A percentile compares a stretch with the other conserved stretches of the same genome.
phyloP scores from a whole-genome alignment of 148 eudicot species.

The Silene conica region DNA sequence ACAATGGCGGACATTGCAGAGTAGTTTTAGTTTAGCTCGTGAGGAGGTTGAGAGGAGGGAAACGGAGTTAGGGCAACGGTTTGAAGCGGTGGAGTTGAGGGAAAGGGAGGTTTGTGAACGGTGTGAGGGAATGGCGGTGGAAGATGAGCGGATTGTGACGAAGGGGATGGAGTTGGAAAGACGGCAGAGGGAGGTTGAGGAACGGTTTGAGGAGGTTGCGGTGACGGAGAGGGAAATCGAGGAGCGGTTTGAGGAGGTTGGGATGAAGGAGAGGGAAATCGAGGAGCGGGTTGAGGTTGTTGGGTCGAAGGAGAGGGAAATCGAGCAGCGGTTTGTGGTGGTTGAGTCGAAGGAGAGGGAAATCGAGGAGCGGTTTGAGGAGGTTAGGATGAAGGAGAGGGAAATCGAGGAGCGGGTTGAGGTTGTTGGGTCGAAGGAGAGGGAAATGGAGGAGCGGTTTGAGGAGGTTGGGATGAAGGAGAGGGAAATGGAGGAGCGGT shows the following conservation, averaged over 20 bases:
- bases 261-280: neutral
- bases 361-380: too few species aligned
- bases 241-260: neutral
- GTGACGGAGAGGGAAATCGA: neutral
- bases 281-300: neutral
- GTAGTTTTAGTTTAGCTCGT: neutral
- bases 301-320: neutral
- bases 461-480: too few species aligned
- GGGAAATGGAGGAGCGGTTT: too few species aligned
- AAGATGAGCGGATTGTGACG: neutral
- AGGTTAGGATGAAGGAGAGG: too few species aligned
- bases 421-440: neutral
- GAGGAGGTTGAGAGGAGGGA: neutral
- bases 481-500: too few species aligned
- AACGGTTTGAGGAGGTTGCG: neutral
- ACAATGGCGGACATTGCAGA: slow-evolving; percentile 1
- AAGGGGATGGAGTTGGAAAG: neutral
- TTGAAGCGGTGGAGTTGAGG: neutral
- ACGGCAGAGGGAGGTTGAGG: neutral
- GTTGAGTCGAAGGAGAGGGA: slow-evolving; percentile 4
- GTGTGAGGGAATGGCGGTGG: neutral
- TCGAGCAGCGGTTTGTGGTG: neutral
- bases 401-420: neutral
- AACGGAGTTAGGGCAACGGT: neutral
- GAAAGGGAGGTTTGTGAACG: neutral